Conservation (phyloP, 192 early-diverging fungal genomes). For the Backusella circina region DNA sequence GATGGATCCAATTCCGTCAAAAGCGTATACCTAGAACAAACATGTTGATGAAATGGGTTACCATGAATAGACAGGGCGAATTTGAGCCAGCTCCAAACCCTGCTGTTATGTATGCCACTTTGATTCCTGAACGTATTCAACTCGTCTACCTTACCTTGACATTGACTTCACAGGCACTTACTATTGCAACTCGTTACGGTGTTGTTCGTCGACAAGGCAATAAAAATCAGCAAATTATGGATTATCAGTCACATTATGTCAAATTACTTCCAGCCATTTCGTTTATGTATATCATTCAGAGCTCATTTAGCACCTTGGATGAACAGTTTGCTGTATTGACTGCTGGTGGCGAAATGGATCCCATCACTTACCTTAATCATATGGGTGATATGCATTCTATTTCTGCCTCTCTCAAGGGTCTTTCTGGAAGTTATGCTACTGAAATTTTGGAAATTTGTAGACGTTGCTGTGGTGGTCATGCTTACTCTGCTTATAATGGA, state of each 20-base stretch:
- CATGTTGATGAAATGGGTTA: slow-evolving; percentile 59
- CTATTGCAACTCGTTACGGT: slow-evolving; percentile 59
- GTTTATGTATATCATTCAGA: slow-evolving; percentile 40
- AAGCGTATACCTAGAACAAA: slow-evolving; percentile 53
- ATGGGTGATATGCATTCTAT: slow-evolving; percentile 56
- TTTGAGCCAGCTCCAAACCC: slow-evolving; percentile 54
- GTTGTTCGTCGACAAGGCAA: slow-evolving; percentile 58
- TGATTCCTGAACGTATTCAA: slow-evolving; percentile 63
- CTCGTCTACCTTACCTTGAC: slow-evolving; percentile 38
- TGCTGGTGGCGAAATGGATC: slow-evolving; percentile 43
- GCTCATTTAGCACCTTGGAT: not conserved
- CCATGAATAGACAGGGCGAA: slow-evolving; percentile 47
- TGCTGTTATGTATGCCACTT: slow-evolving; percentile 50
- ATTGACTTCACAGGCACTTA: slow-evolving; percentile 46
- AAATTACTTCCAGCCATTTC: slow-evolving; percentile 54
- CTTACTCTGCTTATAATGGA: slow-evolving; percentile 64
- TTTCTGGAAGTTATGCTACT: slow-evolving; percentile 46
- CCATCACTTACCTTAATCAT: slow-evolving; percentile 40
- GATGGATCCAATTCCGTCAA: slow-evolving; percentile 61
- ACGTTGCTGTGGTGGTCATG: slow-evolving; percentile 60
- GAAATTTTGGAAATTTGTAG: slow-evolving; percentile 49
- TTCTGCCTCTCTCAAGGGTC: slow-evolving; percentile 52
- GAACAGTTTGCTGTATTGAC: slow-evolving; percentile 33
- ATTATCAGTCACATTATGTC: slow-evolving; percentile 62
- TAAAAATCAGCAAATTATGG: slow-evolving; percentile 62